phyloP scores from a whole-genome alignment of 768 basidiomycete species.

The Tulasnella sp. region DNA sequence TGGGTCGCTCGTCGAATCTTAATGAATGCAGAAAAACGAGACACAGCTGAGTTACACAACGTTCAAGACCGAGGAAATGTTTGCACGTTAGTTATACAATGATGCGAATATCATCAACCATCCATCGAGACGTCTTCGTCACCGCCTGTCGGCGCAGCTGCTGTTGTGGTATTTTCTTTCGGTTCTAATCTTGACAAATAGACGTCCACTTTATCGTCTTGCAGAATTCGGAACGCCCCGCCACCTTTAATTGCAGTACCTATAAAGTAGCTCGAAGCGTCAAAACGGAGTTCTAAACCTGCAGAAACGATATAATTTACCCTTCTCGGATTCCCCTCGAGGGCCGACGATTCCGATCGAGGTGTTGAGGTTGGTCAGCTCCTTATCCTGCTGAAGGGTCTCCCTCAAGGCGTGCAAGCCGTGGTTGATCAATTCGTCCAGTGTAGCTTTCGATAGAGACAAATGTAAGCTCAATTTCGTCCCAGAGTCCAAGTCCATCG shows the following conservation, averaged over 20 bases:
- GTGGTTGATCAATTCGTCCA: slow-evolving; percentile 89
- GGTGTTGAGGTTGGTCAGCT: slow-evolving; percentile 89
- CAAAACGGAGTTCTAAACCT: background rate
- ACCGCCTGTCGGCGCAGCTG: slow-evolving; percentile 46
- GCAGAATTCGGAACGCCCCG: slow-evolving; percentile 81
- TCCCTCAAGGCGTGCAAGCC: slow-evolving; percentile 94
- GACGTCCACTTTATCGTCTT: slow-evolving; percentile 73
- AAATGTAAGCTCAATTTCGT: background rate
- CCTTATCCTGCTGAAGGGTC: slow-evolving; percentile 98
- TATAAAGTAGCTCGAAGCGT: background rate
- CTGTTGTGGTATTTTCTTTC: slow-evolving; percentile 55
- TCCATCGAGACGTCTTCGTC: slow-evolving; percentile 90
- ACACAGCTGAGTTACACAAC: background rate
- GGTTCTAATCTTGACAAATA: slow-evolving; percentile 80
- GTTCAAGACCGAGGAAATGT: background rate
- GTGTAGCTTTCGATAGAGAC: slow-evolving; percentile 56
- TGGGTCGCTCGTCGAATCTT: background rate
- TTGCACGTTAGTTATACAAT: background rate
- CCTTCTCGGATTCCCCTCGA: slow-evolving; percentile 60
- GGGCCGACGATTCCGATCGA: slow-evolving; percentile 92
- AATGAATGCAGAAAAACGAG: background rate
- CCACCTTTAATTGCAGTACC: slow-evolving; percentile 45
- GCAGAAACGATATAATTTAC: slow-evolving; percentile 37
- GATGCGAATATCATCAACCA: slow-evolving; percentile 47
- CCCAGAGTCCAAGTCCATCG: background rate